Evolutionary conservation across 1,284 basidiomycete genomes (phyloP), one percentile per base, ranked within the genome.

Genomic region (Takashimella koratensis): DNA sequence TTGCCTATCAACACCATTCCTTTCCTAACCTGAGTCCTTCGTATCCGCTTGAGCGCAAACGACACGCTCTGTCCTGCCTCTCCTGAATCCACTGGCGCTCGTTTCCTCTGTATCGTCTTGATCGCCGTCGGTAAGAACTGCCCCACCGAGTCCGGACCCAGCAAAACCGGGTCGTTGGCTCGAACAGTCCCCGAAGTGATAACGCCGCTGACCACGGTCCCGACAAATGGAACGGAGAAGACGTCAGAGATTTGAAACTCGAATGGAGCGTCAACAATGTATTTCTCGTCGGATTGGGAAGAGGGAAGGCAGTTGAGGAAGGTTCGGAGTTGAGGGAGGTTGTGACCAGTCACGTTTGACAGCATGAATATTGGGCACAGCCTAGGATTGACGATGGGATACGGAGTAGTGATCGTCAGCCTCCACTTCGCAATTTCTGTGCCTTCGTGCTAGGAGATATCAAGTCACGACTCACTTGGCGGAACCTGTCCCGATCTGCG

Each of bases 51-150:
- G 23, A 99, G 77, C 4, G 94, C 96, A 52, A 97, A 81, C 22
- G 90, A 90, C 8, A 98, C 93, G 53, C 88, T 91, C 76, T 99
- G 95, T 1, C 95, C 95, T 0, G 95, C 96, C 62, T 93, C 90
- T 0, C 90, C 95, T 10, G 81, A 82, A 23, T 82, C 81, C 6
- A 98, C 92, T 49, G 86, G 81, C 24, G 90, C 91, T 40, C 90
- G 80, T 76, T 98, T 98, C 48, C 94, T 83, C 76, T 98, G 94
- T 75, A 99, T 99, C 56, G 86, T 88, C 78, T 90, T 91, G 60
- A 98, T 80, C 3, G 84, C 79, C 0, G 90, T 91, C 20, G 82
- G 81, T 57, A 86, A 82, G 74, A 88, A 98, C 64, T 90, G 87
- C 2, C 95, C 95, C 52, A 95, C 88, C 0, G 88, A 84, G 74